Percentiles rank a stretch among this genome's conserved stretches.
Evolutionary conservation across 345 rosid genomes (phyloP).

Genomic region (Diplotaxis tenuifolia): DNA sequence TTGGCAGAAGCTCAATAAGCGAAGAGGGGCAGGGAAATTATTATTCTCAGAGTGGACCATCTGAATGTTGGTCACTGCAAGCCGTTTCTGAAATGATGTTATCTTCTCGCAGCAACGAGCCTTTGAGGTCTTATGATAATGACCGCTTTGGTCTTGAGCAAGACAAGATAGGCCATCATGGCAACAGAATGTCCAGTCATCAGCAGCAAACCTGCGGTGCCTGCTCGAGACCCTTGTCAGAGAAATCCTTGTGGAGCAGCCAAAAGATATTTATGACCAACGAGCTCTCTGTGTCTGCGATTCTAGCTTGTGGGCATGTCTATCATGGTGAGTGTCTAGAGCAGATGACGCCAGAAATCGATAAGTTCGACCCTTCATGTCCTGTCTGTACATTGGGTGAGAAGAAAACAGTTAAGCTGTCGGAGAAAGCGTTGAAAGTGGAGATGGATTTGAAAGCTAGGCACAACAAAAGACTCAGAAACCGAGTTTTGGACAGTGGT

Average conservation of each 20-base stretch:
- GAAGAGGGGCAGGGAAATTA: constrained; percentile 38
- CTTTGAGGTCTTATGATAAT: constrained; percentile 61
- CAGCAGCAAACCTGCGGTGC: constrained; percentile 80
- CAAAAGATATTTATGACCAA: constrained; percentile 62
- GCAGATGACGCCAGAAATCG: constrained; percentile 67
- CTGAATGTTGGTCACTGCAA: constrained; percentile 81
- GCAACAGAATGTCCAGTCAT: constrained; percentile 46
- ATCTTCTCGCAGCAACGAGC: constrained; percentile 52
- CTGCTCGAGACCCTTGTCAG: constrained; percentile 75
- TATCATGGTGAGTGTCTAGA: constrained; percentile 98
- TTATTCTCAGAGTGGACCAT: constrained; percentile 60
- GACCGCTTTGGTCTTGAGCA: constrained; percentile 49
- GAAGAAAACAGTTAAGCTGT: constrained; percentile 65
- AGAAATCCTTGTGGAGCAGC: constrained; percentile 75
- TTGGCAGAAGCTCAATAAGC: constrained; percentile 28
- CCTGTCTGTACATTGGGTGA: constrained; percentile 89
- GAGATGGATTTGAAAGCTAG: constrained; percentile 73
- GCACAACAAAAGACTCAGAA: constrained; percentile 64
- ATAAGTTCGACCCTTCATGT: constrained; percentile 88
- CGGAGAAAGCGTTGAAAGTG: constrained; percentile 74
- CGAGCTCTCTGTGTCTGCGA: constrained; percentile 69
- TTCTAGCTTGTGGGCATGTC: constrained; percentile 89
- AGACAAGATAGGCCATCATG: constrained; percentile 49
- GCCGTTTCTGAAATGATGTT: constrained; percentile 85
- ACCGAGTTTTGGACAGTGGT: constrained; percentile 61